phyloP scores from a whole-genome alignment of 768 basidiomycete species.

The Rhodotorula diobovata region DNA sequence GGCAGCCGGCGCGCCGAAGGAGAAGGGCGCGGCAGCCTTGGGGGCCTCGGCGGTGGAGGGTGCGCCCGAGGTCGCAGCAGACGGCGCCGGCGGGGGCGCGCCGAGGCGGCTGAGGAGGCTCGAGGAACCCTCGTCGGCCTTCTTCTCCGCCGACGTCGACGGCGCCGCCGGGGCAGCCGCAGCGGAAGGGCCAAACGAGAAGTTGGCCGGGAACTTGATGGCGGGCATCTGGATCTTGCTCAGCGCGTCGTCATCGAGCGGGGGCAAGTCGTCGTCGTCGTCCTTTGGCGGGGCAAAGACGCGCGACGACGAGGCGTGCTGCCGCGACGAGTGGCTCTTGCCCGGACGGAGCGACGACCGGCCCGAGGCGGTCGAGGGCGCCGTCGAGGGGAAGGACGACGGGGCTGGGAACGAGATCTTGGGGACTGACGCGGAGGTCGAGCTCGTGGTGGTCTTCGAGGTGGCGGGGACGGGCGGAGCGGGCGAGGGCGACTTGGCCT shows the following conservation, averaged over 20 bases:
- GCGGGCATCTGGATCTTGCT: conserved; percentile 21
- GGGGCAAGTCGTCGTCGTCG: conserved; percentile 39
- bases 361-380: conserved; percentile 1
- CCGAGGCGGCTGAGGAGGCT: conserved; percentile 9
- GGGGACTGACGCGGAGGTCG: conserved; percentile 9
- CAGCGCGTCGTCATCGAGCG: conserved; percentile 28
- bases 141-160: neutral
- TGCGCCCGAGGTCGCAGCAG: no score
- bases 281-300: conserved; percentile 33
- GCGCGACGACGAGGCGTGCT: conserved; percentile 20
- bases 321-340: conserved; percentile 25
- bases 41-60: neutral
- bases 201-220: conserved; percentile 23
- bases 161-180: neutral
- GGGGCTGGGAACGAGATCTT: conserved; percentile 24
- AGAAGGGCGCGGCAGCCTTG: conserved; percentile 8
- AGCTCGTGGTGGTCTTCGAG: no score
- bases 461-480: neutral
- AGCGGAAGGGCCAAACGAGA: conserved; percentile 11
- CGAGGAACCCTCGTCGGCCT: neutral
- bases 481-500: conserved; percentile 7
- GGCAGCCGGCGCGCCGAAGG: conserved; percentile 7
- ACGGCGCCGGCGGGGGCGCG: neutral
- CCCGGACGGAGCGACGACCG: conserved; percentile 34
- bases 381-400: conserved; percentile 2